Percentiles rank a stretch among this genome's conserved stretches.
Evolutionary conservation across 805 yeast species (phyloP).

Genomic region (Candida boleticola): DNA sequence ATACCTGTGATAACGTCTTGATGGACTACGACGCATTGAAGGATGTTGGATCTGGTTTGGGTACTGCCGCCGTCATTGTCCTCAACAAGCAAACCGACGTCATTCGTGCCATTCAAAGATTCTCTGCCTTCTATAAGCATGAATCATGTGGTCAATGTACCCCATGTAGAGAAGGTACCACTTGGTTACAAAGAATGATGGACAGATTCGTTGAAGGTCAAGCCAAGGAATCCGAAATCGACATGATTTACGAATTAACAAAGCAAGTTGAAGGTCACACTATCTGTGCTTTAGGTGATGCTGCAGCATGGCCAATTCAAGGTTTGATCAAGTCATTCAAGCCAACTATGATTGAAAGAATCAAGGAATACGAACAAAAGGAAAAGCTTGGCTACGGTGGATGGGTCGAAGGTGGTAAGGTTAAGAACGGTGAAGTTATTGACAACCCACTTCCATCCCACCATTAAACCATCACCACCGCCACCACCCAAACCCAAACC

Average conservation of each 20-base stretch:
- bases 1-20: slow-evolving; percentile 61
- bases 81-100: slow-evolving; percentile 86
- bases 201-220: slow-evolving; percentile 76
- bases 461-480: slow-evolving; percentile 15
- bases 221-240: slow-evolving; percentile 78
- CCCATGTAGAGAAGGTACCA: slow-evolving; percentile 92
- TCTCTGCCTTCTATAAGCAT: slow-evolving; percentile 82
- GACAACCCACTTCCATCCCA: slow-evolving; percentile 55
- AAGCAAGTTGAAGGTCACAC: slow-evolving; percentile 91
- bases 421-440: slow-evolving; percentile 61
- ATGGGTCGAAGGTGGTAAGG: slow-evolving; percentile 63
- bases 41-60: slow-evolving; percentile 84
- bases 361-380: slow-evolving; percentile 58
- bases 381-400: slow-evolving; percentile 65
- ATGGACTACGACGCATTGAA: slow-evolving; percentile 89
- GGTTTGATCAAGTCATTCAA: slow-evolving; percentile 83
- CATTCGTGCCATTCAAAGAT: slow-evolving; percentile 81
- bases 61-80: slow-evolving; percentile 91
- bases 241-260: slow-evolving; percentile 78
- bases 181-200: slow-evolving; percentile 83
- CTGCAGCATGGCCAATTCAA: slow-evolving; percentile 92
- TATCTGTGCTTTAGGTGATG: slow-evolving; percentile 89
- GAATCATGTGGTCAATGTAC: slow-evolving; percentile 96
- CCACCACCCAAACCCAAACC: neutral
- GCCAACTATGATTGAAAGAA: slow-evolving; percentile 77